phyloP scores from a whole-genome alignment of 2,329 filamentous ascomycete genomes.

The Xylaria sp. region DNA sequence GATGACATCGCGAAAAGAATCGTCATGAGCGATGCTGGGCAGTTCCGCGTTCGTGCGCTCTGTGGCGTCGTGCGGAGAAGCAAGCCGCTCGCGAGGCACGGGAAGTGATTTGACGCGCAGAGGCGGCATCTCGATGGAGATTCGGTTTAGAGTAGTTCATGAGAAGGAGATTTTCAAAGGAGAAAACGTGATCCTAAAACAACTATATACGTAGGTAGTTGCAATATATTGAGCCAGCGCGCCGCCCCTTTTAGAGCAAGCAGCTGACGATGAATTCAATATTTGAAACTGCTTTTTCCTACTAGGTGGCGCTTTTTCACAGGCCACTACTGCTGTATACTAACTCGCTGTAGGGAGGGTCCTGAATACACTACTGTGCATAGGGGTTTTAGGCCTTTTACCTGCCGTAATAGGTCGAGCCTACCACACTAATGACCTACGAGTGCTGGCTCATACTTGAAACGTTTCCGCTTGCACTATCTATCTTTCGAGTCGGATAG shows the following conservation, averaged over 20 bases:
- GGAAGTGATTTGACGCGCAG: conserved; percentile 56
- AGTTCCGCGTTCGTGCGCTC: conserved; percentile 51
- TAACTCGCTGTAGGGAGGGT: background rate
- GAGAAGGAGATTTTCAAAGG: background rate
- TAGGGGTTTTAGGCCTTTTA: background rate
- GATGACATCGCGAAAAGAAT: conserved; percentile 71
- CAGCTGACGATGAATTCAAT: conserved; percentile 13
- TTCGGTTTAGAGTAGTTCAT: conserved; percentile 16
- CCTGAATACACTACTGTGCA: background rate
- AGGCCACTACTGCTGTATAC: background rate
- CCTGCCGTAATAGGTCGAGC: background rate
- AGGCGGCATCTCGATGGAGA: conserved; percentile 50
- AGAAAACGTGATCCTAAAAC: background rate
- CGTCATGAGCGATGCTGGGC: conserved; percentile 66
- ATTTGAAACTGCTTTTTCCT: background rate
- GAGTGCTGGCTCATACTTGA: background rate
- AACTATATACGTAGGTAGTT: background rate
- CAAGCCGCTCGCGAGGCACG: conserved; percentile 48
- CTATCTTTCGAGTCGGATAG: background rate
- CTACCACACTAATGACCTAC: background rate
- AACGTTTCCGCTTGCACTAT: background rate
- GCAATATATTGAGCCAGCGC: conserved; percentile 3
- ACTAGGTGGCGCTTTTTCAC: conserved; percentile 7
- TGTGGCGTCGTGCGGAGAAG: conserved; percentile 50
- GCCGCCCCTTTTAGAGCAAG: conserved; percentile 1